Evolutionary conservation across 2,329 filamentous ascomycete genomes (phyloP), one percentile per base, ranked within the genome.

Genomic region (Fusarium foetens): DNA sequence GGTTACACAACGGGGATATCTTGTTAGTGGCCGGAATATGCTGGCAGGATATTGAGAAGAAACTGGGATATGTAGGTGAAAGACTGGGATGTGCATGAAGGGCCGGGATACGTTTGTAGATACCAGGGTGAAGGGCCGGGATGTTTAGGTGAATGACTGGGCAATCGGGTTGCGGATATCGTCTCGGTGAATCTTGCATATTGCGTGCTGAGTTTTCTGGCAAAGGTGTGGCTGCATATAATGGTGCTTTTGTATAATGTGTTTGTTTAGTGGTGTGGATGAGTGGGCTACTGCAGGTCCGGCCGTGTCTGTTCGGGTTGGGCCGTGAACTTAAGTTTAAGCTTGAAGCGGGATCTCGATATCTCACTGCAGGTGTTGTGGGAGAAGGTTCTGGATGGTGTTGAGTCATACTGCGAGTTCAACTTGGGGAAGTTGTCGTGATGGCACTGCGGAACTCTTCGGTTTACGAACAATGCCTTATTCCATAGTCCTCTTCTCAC

Each of bases 281-380:
- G 54, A 9, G 31, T 36, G 54, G 41, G 33, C 63, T 75, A 69
- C 74, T 75, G 74, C 73, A 76, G 73, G 73, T 75, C 71, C 73
- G n/a, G 25, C 23, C 33, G 8, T 43, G 17, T n/a, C 25, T 49
- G 27, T 35, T 60, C 60, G 60, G 60, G 23, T n/a, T 60, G 48
- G 45, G 48, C 55, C 31, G 45, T 59, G 29, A 41, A 14, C 35
- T 63, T 35, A 29, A 25, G 23, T 41, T 54, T 54, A 39, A 35
- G 39, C 27, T 65, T 36, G 55, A 35, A 25, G 36, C 9, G 19
- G 8, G n/a, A 46, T 57, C 53, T 57, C 35, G 31, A n/a, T 35
- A 21, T 35, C 8, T 27, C 23, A 33, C 25, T n/a, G 29, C 23
- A 39, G 7, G 19, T 48, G 23, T 31, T 33, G n/a, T 35, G 29